Base-by-base conservation (phyloP, 192 early-diverging fungal species). In the Dimargaris cristalligena region DNA sequence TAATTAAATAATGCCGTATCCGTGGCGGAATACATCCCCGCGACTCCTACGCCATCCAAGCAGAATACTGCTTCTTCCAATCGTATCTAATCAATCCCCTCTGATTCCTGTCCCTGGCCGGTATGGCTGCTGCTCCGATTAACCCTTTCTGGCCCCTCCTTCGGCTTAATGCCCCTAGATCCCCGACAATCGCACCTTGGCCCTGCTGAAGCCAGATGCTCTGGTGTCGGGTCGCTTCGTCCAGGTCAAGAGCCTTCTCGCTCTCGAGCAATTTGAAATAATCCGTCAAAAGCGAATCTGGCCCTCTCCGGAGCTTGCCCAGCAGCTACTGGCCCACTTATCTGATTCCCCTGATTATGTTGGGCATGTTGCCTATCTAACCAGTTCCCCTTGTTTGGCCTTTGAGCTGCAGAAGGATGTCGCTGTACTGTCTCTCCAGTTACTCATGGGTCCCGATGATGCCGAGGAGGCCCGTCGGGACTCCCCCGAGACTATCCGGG, bases 181-280 rank as follows among this genome's bases (percentile, higher is more conserved):
- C 38, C 38, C 33, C 33, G 55, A 32, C 59, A 51, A 75, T 64
- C 64, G 67, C 44, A 79, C 79, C 11, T 71, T 81, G 56, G 79
- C 78, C 45, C 52, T 81, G 25, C 72, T 81, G 65, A 79, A 78
- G 64, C 79, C 79, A 29, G 78, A 81, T 56, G 77, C 71, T 33
- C 66, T 75, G 65, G 68, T 63, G n/a, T 65, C 69, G 13, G 62
- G 65, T 61, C 72, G 77, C 62, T 72, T 66, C 66, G 71, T 70
- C 68, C 67, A 76, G 41, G 68, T 76, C 63, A 65, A 76, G 22
- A 71, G 71, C 1, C 66, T 76, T 44, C 67, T 76, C 61, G 70
- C 72, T 60, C 71, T 76, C 59, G 72, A 72, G 60, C 68, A 76
- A 65, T 72, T 76, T 50, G 63, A 78, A 59, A 71, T 72, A 13